Conservation (phyloP, 768 basidiomycete species). For the Inosperma sp. region DNA sequence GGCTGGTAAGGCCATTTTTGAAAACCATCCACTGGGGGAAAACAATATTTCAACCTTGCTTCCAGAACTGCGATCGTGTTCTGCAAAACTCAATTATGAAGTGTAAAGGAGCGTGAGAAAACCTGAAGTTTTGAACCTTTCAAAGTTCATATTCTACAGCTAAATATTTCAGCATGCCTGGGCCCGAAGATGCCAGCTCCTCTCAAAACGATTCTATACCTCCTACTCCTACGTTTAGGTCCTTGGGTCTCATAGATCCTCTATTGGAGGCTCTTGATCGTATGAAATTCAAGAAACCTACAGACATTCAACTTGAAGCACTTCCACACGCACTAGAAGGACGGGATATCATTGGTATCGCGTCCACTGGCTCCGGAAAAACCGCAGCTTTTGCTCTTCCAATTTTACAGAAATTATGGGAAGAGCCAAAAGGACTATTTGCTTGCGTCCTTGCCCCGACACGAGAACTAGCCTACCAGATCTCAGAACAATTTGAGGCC, state of each 20-base stretch:
- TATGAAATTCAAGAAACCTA: constrained; percentile 79
- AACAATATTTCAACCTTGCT: neutral
- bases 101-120: no score
- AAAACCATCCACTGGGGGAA: constrained; percentile 4
- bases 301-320: constrained; percentile 82
- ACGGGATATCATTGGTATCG: constrained; percentile 97
- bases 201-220: constrained; percentile 27
- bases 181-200: constrained; percentile 56
- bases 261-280: constrained; percentile 81
- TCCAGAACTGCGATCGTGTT: neutral
- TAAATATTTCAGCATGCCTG: constrained; percentile 47
- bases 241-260: constrained; percentile 85
- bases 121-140: no score
- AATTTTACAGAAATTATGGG: constrained; percentile 94
- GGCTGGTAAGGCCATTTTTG: constrained; percentile 22
- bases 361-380: constrained; percentile 95
- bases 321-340: constrained; percentile 88
- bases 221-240: constrained; percentile 56
- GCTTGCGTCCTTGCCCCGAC: constrained; percentile 94
- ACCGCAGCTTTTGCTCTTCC: constrained; percentile 96
- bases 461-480: constrained; percentile 97
- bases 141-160: neutral
- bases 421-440: constrained; percentile 89
- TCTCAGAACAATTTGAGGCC: constrained; percentile 93
- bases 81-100: neutral